Base-by-base conservation (phyloP, 129 eudicot genomes). In the Apium graveolens region DNA sequence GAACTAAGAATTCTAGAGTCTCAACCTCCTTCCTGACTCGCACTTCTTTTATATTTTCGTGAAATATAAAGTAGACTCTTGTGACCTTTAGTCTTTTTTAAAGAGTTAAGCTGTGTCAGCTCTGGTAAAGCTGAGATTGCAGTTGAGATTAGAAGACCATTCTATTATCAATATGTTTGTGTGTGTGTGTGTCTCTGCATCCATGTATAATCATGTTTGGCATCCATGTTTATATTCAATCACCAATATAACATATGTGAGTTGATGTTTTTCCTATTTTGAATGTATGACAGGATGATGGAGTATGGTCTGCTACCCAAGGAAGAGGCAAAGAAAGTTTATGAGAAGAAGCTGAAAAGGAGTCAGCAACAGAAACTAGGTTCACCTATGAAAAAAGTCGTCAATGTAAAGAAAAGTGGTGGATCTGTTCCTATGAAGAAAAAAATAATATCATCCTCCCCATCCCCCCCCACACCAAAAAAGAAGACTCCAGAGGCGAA, bases 261-360 rank as follows among this genome's bases (percentile, higher is more conserved):
- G 8, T 13, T 27, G n/a, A 37, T 20, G 29, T 37, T 70, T 17
- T 37, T 37, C 1, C 74, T 18, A 44, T 70, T 70, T 17, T 27
- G 65, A 37, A 65, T 75, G 81, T 46, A 76, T 51, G 82, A 43
- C 76, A 93, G 98, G 98, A 87, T 91, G 98, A 91, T 93, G 98
- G 98, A 93, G 84, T 83, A 79, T 16, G 97, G 98, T 81, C 85
- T 93, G 87, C 92, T 93, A 63, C 83, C 89, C 21, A 86, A 82
- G 85, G 96, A 91, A 10, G 91, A 42, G 48, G 98, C 97, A 12
- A 89, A 83, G 82, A 84, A 89, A 70, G 80, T 93, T 60, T 83
- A 83, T 44, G 94, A 91, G 78, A 85, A 84, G 81, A 93, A 93
- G 74, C 87, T 82, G 85, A 85, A 75, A 39, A 89, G 62, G 81